Evolutionary conservation across 768 basidiomycete genomes (phyloP).

Genomic region (Termitomyces sp.): DNA sequence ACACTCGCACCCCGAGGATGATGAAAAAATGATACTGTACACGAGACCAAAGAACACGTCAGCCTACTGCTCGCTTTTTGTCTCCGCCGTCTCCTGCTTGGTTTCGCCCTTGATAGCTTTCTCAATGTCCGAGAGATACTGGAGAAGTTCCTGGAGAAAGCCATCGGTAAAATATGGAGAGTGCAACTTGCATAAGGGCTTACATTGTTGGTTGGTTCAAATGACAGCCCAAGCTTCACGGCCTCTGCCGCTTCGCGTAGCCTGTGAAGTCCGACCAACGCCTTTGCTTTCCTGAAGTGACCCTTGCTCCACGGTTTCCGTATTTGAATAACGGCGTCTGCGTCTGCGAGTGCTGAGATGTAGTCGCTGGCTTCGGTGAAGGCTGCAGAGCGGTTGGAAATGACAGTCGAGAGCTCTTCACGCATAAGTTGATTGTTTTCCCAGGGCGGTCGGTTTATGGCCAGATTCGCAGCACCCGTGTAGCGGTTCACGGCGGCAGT

Average conservation of each 20-base stretch:
- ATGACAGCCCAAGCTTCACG: conserved; percentile 77
- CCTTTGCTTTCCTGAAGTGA: conserved; percentile 91
- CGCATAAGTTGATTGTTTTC: conserved; percentile 78
- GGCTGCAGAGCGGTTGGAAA: conserved; percentile 92
- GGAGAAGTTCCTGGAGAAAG: conserved; percentile 13
- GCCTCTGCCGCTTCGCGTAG: conserved; percentile 79
- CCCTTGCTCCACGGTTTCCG: conserved; percentile 93
- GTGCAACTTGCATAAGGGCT: conserved; percentile 1
- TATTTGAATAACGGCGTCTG: conserved; percentile 83
- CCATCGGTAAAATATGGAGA: background rate
- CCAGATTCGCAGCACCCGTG: conserved; percentile 69
- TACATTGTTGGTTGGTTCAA: conserved; percentile 58
- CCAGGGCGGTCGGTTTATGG: conserved; percentile 83
- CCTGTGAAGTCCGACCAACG: conserved; percentile 68
- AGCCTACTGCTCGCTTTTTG: conserved; percentile 6
- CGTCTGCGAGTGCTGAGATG: conserved; percentile 79
- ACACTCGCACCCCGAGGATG: background rate
- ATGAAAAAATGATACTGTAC: conserved; percentile 2
- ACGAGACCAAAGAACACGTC: background rate
- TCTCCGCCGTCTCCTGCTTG: background rate
- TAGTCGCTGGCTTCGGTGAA: conserved; percentile 74
- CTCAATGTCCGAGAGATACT: conserved; percentile 18
- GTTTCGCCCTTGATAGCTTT: conserved; percentile 8
- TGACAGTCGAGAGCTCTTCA: conserved; percentile 85
- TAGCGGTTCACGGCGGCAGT: conserved; percentile 60